Evolutionary conservation across 148 eudicot genomes (phyloP), one percentile per base, ranked within the genome.

Genomic region (Camellia lanceoleosa): DNA sequence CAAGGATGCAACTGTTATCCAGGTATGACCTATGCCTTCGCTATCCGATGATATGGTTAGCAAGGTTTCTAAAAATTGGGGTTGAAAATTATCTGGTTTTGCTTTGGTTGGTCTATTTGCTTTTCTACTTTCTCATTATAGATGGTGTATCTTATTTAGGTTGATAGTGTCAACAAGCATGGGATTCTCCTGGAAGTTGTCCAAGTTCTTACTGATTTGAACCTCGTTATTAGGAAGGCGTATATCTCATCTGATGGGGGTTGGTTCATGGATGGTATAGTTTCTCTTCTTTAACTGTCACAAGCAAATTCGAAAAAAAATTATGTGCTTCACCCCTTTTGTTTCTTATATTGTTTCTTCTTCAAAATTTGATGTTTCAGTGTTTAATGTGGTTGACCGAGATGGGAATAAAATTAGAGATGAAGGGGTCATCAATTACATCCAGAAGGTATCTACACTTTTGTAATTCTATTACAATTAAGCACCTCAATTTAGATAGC

Each of bases 261-360:
- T 78, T 95, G 98, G 98, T 95, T 95, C 88, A 95, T 95, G 98
- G 97, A 93, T 84, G 98, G 98, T 93, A 89, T 19, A 82, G 18
- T 63, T 76, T 59, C 62, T 44, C 62, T 44, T 44, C 59, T 47
- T 44, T n/a, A 9, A 54, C 18, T 44, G 15, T 64, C 42, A 42
- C 16, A 19, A 55, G 0, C 30, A 61, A 61, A 69, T 64, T 13
- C 18, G 19, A 7, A 23, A 47, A 44, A 41, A n/a, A 60, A 0
- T 47, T 52, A 30, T 30, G 38, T 38, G 14, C 58, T 64, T 65
- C 41, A 70, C 41, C 47, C 56, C 56, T 72, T 74, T 78, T 80
- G 66, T 84, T 78, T 76, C 52, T 41, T 55, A 66, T 58, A 23
- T 62, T 55, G 43, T 73, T 80, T 76, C 43, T 77, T 84, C 14